A percentile compares a stretch with the other conserved stretches of the same genome.
Evolutionary conservation across 1,139 yeast species (phyloP).

Genomic region (Yamadazyma blattariae): DNA sequence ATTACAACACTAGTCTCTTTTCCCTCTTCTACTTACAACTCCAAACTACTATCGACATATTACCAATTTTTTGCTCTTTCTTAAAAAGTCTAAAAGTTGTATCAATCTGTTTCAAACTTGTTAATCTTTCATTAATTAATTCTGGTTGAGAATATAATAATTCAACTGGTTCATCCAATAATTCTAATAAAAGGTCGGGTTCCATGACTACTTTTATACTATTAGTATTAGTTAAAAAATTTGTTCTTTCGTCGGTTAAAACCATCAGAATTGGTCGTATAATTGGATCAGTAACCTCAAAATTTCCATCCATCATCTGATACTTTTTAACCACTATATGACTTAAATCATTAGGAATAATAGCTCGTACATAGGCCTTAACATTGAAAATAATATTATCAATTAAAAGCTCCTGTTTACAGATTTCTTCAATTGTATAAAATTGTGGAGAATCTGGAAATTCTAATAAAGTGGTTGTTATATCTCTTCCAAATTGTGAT

Average conservation of each 20-base stretch:
- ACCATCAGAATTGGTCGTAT: slow-evolving; percentile 22
- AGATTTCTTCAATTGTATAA: slow-evolving; percentile 5
- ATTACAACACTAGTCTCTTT: no score
- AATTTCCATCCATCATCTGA: slow-evolving; percentile 6
- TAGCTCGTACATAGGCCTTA: slow-evolving; percentile 18
- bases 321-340: slow-evolving; percentile 26
- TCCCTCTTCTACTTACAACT: slow-evolving; percentile 7
- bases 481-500: not conserved
- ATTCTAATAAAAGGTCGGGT: slow-evolving; percentile 14
- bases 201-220: slow-evolving; percentile 18
- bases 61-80: slow-evolving; percentile 8
- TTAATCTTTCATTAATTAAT: not conserved
- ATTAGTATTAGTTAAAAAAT: slow-evolving; percentile 13
- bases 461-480: not conserved
- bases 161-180: slow-evolving; percentile 20
- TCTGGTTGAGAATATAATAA: slow-evolving; percentile 17
- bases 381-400: slow-evolving; percentile 17
- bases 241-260: slow-evolving; percentile 9
- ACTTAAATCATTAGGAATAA: slow-evolving; percentile 22
- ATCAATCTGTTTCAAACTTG: not conserved
- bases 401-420: slow-evolving; percentile 1
- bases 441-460: slow-evolving; percentile 2
- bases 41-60: slow-evolving; percentile 9
- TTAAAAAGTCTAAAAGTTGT: slow-evolving; percentile 10
- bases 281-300: slow-evolving; percentile 21